Base-by-base conservation (phyloP, 176 grass and related monocot species). In the Elaeis guineensis region DNA sequence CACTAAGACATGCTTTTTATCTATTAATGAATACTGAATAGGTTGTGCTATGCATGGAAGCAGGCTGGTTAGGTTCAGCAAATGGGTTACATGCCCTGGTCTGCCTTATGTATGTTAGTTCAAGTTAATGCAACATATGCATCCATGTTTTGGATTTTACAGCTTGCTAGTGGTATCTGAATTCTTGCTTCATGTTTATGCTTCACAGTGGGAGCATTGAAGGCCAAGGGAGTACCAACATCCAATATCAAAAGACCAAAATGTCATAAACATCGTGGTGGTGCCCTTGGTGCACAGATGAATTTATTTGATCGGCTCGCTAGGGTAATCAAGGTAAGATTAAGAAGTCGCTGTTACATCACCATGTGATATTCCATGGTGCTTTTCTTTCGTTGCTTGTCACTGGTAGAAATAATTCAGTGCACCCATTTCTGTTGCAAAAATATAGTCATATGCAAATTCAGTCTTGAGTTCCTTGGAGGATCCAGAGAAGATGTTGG, bases 401-500 rank as follows among this genome's bases (percentile, higher is more conserved):
- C 51, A 57, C 48, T 61, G 28, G 60, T 9, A 22, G 14, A 8
- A 51, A 48, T 25, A 65, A 74, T 54, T 51, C 55, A 59, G 72
- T 59, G 21, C 20, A 17, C 21, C 2, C 83, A 62, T 21, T 2
- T 17, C 44, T 52, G 4, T 20, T 83, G 54, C 15, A 84, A 53
- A 63, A 72, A 1, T 78, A 16, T 76, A 98, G 94, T 98, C 94
- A 44, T 98, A 98, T 68, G 82, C 94, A 65, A 98, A 93, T 86
- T 76, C 88, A 22, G 61, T 98, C 57, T 21, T 98, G 66, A 93
- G 74, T 74, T 54, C 94, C 25, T 89, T 98, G 76, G 94, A 98
- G 65, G 94, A 98, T 72, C 94, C 94, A 25, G 94, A 98, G 67
- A 98, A 98, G 82, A 98, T 98, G 49, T 84, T 98, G 61, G 94